phyloP scores from a whole-genome alignment of 2,329 filamentous ascomycete genomes.

The Botrytis squamosa region DNA sequence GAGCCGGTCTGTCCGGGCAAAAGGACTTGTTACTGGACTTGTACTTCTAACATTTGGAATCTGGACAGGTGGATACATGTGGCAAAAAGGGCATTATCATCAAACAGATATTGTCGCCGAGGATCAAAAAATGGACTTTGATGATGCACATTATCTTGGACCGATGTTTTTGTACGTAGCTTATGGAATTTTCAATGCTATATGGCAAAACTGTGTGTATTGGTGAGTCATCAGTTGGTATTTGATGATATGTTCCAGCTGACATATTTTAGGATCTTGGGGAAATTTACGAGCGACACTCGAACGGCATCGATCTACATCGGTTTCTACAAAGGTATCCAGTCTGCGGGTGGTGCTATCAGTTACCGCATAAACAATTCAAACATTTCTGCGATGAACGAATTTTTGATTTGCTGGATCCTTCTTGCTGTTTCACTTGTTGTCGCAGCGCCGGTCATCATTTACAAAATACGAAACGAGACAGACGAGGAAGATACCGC shows the following conservation, averaged over 20 bases:
- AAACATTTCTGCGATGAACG: slow-evolving; percentile 61
- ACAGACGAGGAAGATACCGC: not conserved
- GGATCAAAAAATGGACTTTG: slow-evolving; percentile 56
- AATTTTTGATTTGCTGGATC: slow-evolving; percentile 74
- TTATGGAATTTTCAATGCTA: slow-evolving; percentile 82
- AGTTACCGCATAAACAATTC: slow-evolving; percentile 66
- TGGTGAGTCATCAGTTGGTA: slow-evolving; percentile 53
- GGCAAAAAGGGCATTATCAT: slow-evolving; percentile 59
- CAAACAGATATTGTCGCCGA: slow-evolving; percentile 40
- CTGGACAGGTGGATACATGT: slow-evolving; percentile 79
- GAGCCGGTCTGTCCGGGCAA: slow-evolving; percentile 65
- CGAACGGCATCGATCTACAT: slow-evolving; percentile 87
- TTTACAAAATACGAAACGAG: slow-evolving; percentile 57
- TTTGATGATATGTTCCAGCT: slow-evolving; percentile 12
- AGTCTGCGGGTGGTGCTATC: slow-evolving; percentile 78
- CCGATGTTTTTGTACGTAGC: slow-evolving; percentile 89
- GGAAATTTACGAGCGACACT: slow-evolving; percentile 81
- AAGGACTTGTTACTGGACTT: slow-evolving; percentile 39
- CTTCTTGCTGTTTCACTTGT: slow-evolving; percentile 69
- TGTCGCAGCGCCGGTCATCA: slow-evolving; percentile 73
- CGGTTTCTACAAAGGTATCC: slow-evolving; percentile 83
- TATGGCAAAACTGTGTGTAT: slow-evolving; percentile 85
- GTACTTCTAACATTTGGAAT: slow-evolving; percentile 70
- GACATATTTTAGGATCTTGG: slow-evolving; percentile 67
- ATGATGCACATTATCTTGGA: slow-evolving; percentile 62